A percentile compares a stretch with the other conserved stretches of the same genome.
Evolutionary conservation across 352 stramenopile genomes (phyloP).

Genomic region (Phytopythium boreale): DNA sequence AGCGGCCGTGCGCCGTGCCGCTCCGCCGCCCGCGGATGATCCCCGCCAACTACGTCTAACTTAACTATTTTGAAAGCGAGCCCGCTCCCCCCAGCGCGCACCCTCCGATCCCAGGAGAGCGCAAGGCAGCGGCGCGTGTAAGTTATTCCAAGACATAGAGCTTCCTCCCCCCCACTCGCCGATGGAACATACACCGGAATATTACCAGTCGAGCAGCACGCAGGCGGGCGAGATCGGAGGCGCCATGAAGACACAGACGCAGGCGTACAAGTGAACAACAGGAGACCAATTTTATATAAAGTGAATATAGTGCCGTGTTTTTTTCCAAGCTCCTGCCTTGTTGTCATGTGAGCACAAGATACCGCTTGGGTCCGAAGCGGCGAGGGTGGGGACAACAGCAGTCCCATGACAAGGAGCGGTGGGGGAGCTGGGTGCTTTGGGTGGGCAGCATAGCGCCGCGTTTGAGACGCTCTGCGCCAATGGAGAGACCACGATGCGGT

Average conservation of each 20-base stretch:
- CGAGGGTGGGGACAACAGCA: too few species aligned
- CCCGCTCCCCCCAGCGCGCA: background rate
- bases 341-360: too few species aligned
- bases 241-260: background rate
- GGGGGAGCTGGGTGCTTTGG: too few species aligned
- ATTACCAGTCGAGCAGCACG: background rate
- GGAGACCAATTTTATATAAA: background rate
- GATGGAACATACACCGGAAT: background rate
- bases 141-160: constrained; percentile 7
- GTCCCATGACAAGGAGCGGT: too few species aligned
- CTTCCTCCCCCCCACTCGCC: background rate
- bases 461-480: too few species aligned
- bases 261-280: background rate
- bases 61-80: background rate
- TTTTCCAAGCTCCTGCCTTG: background rate
- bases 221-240: background rate
- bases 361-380: background rate
- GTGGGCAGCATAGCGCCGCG: too few species aligned
- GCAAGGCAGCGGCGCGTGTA: constrained; percentile 1
- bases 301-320: background rate
- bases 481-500: too few species aligned
- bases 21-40: constrained; percentile 43
- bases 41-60: constrained; percentile 42
- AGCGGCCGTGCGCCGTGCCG: constrained; percentile 23
- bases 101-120: background rate